Evolutionary conservation across 2,329 filamentous ascomycete species (phyloP), one percentile per base, ranked within the genome.

Genomic region (Venturia pyrina): DNA sequence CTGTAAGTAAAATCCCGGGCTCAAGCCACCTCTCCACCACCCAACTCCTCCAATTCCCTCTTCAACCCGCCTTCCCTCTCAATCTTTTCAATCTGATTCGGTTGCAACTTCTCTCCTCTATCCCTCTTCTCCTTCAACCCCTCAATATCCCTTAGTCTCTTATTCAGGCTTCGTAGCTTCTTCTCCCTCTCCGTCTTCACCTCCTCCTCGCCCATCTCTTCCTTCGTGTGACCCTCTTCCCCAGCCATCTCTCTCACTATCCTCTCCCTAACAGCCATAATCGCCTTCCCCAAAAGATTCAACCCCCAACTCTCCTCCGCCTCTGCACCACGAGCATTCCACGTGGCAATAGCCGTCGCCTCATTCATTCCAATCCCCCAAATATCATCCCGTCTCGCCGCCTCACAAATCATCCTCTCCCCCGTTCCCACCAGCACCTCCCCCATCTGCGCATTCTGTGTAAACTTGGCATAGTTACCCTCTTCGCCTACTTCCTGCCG

Each of bases 61-160:
- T 13, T 57, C 17, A 57, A 32, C 7, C 1, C 24, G 8, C 21
- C 50, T 13, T 56, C 50, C 21, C 11, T 56, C 50, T 5, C 50
- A 17, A 57, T 50, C 28, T 60, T n/a, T 5, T 60, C 28, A 24
- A 62, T 8, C 37, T 48, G 40, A 40, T 15, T 43, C 32, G 37
- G 67, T 70, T 62, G 57, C 37, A 13, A 53, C 63, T 32, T 70
- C 67, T 19, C 70, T 69, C 24, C 66, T 69, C 32, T 69, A 66
- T 11, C 71, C 71, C 62, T 69, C 70, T 44, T 90, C 87, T 17
- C 91, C 89, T 73, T 95, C 83, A 50, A n/a, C 1, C 2, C 59
- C 65, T 41, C 46, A 48, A 44, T 28, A 41, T 50, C 48, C 65
- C 44, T 53, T 19, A 53, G 17, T 28, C 34, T 63, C 65, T 46